Evolutionary conservation across 2,329 filamentous ascomycete genomes (phyloP).

Genomic region (Thielaviopsis musarum): DNA sequence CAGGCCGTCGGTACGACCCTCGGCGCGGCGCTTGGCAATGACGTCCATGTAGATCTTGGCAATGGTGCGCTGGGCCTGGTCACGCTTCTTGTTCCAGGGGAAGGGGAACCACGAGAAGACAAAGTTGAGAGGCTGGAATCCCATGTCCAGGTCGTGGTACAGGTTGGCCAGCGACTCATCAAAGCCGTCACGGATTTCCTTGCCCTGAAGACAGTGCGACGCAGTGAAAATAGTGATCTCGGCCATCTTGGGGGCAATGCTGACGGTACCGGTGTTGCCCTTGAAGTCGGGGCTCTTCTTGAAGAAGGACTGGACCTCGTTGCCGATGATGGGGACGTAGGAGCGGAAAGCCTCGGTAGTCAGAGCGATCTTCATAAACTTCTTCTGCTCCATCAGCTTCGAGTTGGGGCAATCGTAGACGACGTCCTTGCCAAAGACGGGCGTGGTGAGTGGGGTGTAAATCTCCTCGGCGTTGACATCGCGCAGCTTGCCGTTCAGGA

Average conservation of each 20-base stretch:
- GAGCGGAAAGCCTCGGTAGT: constrained; percentile 56
- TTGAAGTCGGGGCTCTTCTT: constrained; percentile 51
- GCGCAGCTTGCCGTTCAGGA: constrained; percentile 77
- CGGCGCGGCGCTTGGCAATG: constrained; percentile 51
- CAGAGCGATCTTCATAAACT: constrained; percentile 74
- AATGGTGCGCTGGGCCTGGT: constrained; percentile 65
- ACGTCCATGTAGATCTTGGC: constrained; percentile 69
- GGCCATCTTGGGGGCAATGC: constrained; percentile 61
- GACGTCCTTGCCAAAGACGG: constrained; percentile 67
- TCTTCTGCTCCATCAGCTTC: constrained; percentile 93
- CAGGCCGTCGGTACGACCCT: constrained; percentile 32
- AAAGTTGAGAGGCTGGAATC: constrained; percentile 80
- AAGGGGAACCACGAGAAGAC: constrained; percentile 77
- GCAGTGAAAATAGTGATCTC: constrained; percentile 85
- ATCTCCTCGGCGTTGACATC: constrained; percentile 85
- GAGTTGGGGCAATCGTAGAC: constrained; percentile 84
- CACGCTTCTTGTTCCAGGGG: constrained; percentile 72
- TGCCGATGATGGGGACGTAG: constrained; percentile 64
- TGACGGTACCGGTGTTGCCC: constrained; percentile 47
- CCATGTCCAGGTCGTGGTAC: constrained; percentile 82
- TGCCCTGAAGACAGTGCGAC: constrained; percentile 69
- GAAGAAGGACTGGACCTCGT: constrained; percentile 59
- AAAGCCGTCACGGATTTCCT: constrained; percentile 65
- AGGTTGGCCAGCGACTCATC: constrained; percentile 65
- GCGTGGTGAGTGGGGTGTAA: constrained; percentile 58